Evolutionary conservation across 2,329 filamentous ascomycete genomes (phyloP).

Genomic region (Talaromyces sp.): DNA sequence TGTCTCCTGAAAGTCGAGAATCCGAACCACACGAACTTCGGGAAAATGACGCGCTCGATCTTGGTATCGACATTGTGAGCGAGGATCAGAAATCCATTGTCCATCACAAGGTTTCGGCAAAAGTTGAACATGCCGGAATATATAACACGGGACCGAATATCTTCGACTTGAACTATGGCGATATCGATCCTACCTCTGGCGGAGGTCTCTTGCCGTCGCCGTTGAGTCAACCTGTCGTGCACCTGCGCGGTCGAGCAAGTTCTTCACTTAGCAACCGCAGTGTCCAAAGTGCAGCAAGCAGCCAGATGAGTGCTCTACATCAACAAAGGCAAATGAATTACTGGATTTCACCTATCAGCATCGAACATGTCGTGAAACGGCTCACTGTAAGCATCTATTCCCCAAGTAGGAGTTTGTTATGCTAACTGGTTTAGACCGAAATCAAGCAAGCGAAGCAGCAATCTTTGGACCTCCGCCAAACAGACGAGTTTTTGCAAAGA

Average conservation of each 20-base stretch:
- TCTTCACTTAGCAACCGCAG: conserved; percentile 61
- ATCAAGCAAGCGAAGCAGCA: conserved; percentile 87
- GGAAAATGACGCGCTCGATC: conserved; percentile 83
- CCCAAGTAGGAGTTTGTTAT: neutral
- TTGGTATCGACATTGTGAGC: conserved; percentile 97
- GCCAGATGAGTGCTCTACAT: conserved; percentile 54
- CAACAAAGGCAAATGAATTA: conserved; percentile 74
- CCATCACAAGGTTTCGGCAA: conserved; percentile 95
- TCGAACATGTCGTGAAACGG: conserved; percentile 89
- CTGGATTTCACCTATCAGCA: conserved; percentile 82
- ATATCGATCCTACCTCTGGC: conserved; percentile 73
- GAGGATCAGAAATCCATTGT: conserved; percentile 98
- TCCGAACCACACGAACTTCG: conserved; percentile 92
- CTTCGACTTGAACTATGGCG: conserved; percentile 85
- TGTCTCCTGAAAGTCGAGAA: conserved; percentile 92
- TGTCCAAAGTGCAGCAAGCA: conserved; percentile 51
- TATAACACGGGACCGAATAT: conserved; percentile 66
- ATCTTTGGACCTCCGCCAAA: conserved; percentile 75
- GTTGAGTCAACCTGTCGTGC: conserved; percentile 58
- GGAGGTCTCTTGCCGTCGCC: conserved; percentile 66
- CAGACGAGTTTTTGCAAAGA: conserved; percentile 72
- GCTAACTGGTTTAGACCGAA: conserved; percentile 59
- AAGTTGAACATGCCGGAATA: conserved; percentile 90
- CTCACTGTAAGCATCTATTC: conserved; percentile 57
- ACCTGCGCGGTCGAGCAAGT: conserved; percentile 64